Base-by-base conservation (phyloP, 2,329 filamentous ascomycete genomes). In the Scedosporium minutisporum region DNA sequence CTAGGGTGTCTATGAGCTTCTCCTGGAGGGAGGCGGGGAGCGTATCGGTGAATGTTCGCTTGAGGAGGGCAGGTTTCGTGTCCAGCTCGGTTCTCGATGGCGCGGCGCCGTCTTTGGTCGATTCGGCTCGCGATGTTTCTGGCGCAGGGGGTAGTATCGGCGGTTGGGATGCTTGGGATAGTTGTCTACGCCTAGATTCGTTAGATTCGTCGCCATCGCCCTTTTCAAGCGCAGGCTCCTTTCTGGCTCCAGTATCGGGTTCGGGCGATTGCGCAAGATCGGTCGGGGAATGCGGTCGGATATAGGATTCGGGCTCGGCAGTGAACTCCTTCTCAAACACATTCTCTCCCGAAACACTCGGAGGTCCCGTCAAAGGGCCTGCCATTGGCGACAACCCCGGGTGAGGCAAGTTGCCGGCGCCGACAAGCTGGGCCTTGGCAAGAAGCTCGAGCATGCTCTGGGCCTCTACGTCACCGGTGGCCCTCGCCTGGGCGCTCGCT, bases 371-470 rank as follows among this genome's bases (percentile, higher is more conserved):
- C 60, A 96, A 73, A 42, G 93, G 90, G 3, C 88, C 72, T 3
- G 72, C 69, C 6, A 71, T 68, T 68, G 72, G 74, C 66, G 71
- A 70, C 57, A 75, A 69, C 60, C 81, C 80, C 12, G 75, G 71
- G 64, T 78, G 77, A 29, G 81, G 81, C 38, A 87, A 73, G 65
- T 86, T 87, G 62, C 87, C 86, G 44, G 86, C 82, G 18, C 86
- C 88, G 62, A 93, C 85, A 25, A 97, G 76, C 67, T 93, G 90
- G 57, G 93, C 90, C 69, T 87, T 87, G 55, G 90, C 87, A 65
- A 97, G 78, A 63, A 97, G 79, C 70, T 97, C 93, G 75, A 97
- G 84, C 89, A 96, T 92, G 69, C 87, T 88, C 74, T 97, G 91
- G 58, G 92, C 84, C 68, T 97, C 93, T 60, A 90, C 78, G 74